Base-by-base conservation (phyloP, 2,329 filamentous ascomycete genomes). In the Aspergillus alliaceus region DNA sequence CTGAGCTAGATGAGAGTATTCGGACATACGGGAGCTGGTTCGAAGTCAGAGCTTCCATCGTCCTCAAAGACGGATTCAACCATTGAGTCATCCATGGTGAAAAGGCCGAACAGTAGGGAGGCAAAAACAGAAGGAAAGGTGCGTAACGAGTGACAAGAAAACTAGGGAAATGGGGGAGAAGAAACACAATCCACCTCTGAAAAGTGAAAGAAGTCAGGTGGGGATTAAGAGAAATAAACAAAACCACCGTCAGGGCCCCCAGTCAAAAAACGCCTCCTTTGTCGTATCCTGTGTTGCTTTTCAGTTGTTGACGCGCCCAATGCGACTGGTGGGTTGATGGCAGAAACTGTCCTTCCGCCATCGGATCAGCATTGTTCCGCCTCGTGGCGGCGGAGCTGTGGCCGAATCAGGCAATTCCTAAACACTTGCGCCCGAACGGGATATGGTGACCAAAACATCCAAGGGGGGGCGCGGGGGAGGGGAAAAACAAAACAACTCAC, bases 61-160 rank as follows among this genome's bases (percentile, higher is more conserved):
- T 79, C 75, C 46, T 84, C 81, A 64, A 87, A 86, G 66, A 82
- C 77, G 49, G 84, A 85, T 64, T 86, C 86, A 55, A 85, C 83
- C 74, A 86, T 82, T 42, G 71, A 71, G 54, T 75, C 72, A 56
- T 74, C 72, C 72, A 74, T 74, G 58, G 56, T 68, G 62, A 56
- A 40, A 31, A 24, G 11, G 40, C 11, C 27, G 31, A 46, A 50
- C 9, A 37, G 15, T 18, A 11, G 5, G 22, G 42, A 49, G 39
- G 32, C 44, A 42, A 48, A 14, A 22, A 39, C 18, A 31, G 47
- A 14, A 20, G 39, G 31, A 24, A 48, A 48, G 15, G 34, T 32
- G 54, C 35, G 29, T n/a, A 57, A 53, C n/a, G 57, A 59, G 47
- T 47, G 53, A 54, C 24, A 32, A 42, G 37, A 54, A 24, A 53